A percentile compares a stretch with the other conserved stretches of the same genome.
Evolutionary conservation across 495 filamentous ascomycete genomes (phyloP).

Genomic region (Neurospora sp.): DNA sequence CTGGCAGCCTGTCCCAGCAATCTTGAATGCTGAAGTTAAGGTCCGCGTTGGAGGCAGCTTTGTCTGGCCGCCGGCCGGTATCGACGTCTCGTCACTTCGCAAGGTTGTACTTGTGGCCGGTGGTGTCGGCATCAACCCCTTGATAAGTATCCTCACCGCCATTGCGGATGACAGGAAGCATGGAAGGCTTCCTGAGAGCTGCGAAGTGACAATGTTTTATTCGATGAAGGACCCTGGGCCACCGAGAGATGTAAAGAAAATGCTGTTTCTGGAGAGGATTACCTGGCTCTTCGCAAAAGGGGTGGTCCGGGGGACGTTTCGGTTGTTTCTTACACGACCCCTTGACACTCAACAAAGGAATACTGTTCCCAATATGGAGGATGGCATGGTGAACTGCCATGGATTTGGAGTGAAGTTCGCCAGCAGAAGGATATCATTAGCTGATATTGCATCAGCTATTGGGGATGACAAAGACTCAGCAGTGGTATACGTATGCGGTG

Average conservation of each 20-base stretch:
- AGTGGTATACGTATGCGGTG: constrained; percentile 71
- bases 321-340: constrained; percentile 25
- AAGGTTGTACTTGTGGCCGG: constrained; percentile 68
- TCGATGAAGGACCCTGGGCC: constrained; percentile 26
- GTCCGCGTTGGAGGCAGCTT: constrained; percentile 76
- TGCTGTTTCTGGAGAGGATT: constrained; percentile 39
- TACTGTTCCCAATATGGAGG: background rate
- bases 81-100: constrained; percentile 30
- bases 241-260: constrained; percentile 6
- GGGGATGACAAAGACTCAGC: constrained; percentile 38
- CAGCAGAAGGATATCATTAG: constrained; percentile 36
- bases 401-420: constrained; percentile 27
- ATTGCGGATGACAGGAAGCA: constrained; percentile 18
- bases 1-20: constrained; percentile 43
- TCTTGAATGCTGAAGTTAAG: constrained; percentile 46
- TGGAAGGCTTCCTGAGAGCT: background rate
- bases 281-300: constrained; percentile 20
- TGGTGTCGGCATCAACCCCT: constrained; percentile 73
- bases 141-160: constrained; percentile 36
- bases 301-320: constrained; percentile 16
- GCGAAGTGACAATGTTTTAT: constrained; percentile 24
- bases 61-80: constrained; percentile 51
- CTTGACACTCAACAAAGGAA: background rate
- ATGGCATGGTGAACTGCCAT: constrained; percentile 11
- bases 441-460: constrained; percentile 40